A percentile compares a stretch with the other conserved stretches of the same genome.
Evolutionary conservation across 495 filamentous ascomycete species (phyloP).

Genomic region (Beverwykella pulmonaria): DNA sequence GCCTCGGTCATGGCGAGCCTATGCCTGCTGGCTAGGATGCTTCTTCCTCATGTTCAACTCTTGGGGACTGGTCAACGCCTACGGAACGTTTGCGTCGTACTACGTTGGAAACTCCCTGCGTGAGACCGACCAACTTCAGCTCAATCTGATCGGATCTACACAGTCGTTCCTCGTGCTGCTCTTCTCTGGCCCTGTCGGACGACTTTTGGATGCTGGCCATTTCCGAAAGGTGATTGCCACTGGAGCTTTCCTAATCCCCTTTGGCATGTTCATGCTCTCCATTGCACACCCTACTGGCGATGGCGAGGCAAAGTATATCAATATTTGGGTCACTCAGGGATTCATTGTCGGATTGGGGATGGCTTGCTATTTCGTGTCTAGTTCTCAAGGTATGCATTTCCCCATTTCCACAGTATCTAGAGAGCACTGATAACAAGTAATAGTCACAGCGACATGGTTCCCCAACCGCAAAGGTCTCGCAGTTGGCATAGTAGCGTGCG

Average conservation of each 20-base stretch:
- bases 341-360: conserved; percentile 49
- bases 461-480: conserved; percentile 45
- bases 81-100: conserved; percentile 49
- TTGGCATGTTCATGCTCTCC: conserved; percentile 47
- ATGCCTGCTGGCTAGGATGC: conserved; percentile 45
- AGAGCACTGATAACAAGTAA: background rate
- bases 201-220: conserved; percentile 49
- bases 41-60: conserved; percentile 53
- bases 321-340: conserved; percentile 48
- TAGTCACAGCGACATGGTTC: conserved; percentile 51
- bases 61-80: conserved; percentile 50
- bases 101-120: conserved; percentile 46
- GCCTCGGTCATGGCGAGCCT: conserved; percentile 47
- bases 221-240: conserved; percentile 38
- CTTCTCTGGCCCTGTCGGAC: conserved; percentile 45
- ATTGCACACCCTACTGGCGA: conserved; percentile 35
- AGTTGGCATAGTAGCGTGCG: conserved; percentile 50
- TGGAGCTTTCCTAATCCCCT: conserved; percentile 43
- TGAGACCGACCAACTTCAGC: conserved; percentile 34
- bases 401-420: background rate
- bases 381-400: conserved; percentile 46
- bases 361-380: conserved; percentile 51
- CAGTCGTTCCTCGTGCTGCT: conserved; percentile 47
- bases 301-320: conserved; percentile 41
- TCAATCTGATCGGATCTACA: conserved; percentile 49